Conservation (phyloP, 257 asterid species). For the Ilex aquifolium region DNA sequence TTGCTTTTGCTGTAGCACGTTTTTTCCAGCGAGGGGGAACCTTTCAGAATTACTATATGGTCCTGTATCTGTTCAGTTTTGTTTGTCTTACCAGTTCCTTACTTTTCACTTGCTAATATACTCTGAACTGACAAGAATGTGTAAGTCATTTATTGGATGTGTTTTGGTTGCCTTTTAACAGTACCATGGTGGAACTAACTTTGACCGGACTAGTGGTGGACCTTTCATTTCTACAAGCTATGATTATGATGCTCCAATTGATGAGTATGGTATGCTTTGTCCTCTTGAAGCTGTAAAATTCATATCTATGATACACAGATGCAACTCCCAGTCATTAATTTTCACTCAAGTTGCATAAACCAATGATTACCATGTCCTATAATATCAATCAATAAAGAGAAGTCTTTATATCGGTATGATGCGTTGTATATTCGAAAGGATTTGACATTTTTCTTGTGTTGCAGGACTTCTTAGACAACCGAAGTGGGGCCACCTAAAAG, state of each 20-base stretch:
- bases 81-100: background rate
- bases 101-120: no score
- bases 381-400: background rate
- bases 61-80: constrained; percentile 15
- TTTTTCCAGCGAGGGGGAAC: constrained; percentile 92
- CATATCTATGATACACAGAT: no score
- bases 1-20: constrained; percentile 88
- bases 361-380: no score
- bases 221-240: constrained; percentile 83
- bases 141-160: background rate
- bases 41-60: constrained; percentile 94
- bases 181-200: constrained; percentile 97
- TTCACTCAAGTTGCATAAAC: no score
- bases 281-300: background rate
- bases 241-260: constrained; percentile 95
- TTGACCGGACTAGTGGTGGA: constrained; percentile 78
- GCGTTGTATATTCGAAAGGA: background rate
- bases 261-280: constrained; percentile 65
- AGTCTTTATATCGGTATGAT: background rate
- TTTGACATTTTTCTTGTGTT: constrained; percentile 6
- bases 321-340: no score
- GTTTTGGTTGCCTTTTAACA: constrained; percentile 14
- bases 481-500: constrained; percentile 85
- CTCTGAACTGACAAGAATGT: background rate
- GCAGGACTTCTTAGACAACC: constrained; percentile 69